A percentile compares a stretch with the other conserved stretches of the same genome.
phyloP scores from a whole-genome alignment of 2,329 filamentous ascomycete genomes.

The Aspergillus puulaauensis region DNA sequence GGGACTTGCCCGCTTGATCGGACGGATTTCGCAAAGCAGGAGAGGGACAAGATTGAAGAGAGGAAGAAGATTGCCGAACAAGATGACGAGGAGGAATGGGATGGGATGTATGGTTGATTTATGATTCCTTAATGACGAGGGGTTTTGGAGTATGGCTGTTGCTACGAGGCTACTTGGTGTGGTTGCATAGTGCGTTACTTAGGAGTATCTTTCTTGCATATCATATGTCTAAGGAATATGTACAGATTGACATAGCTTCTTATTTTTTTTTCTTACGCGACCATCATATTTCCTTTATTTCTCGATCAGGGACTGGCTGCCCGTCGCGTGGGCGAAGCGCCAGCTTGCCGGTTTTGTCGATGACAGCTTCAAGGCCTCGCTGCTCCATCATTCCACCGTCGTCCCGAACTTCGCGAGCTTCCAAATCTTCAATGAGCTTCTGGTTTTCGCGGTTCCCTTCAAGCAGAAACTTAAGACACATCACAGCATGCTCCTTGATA shows the following conservation, averaged over 20 bases:
- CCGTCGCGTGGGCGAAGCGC: slow-evolving; percentile 38
- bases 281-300: not conserved
- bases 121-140: not conserved
- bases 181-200: not conserved
- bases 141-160: not conserved
- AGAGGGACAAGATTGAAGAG: slow-evolving; percentile 52
- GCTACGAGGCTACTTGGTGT: not conserved
- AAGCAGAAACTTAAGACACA: slow-evolving; percentile 74
- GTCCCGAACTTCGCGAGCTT: slow-evolving; percentile 44
- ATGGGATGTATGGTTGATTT: slow-evolving; percentile 46
- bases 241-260: not conserved
- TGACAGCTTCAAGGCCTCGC: slow-evolving; percentile 44
- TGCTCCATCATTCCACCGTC: slow-evolving; percentile 41
- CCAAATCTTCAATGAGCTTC: slow-evolving; percentile 52
- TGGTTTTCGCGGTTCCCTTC: slow-evolving; percentile 54
- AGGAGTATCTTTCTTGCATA: not conserved
- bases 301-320: not conserved
- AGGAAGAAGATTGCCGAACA: slow-evolving; percentile 41
- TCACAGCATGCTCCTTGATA: slow-evolving; percentile 85
- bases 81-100: slow-evolving; percentile 50
- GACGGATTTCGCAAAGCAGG: slow-evolving; percentile 57
- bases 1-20: slow-evolving; percentile 65
- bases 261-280: not conserved
- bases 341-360: slow-evolving; percentile 44
- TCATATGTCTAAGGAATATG: not conserved